Evolutionary conservation across 2,329 filamentous ascomycete genomes (phyloP).

Genomic region (Cladophialophora bantiana): DNA sequence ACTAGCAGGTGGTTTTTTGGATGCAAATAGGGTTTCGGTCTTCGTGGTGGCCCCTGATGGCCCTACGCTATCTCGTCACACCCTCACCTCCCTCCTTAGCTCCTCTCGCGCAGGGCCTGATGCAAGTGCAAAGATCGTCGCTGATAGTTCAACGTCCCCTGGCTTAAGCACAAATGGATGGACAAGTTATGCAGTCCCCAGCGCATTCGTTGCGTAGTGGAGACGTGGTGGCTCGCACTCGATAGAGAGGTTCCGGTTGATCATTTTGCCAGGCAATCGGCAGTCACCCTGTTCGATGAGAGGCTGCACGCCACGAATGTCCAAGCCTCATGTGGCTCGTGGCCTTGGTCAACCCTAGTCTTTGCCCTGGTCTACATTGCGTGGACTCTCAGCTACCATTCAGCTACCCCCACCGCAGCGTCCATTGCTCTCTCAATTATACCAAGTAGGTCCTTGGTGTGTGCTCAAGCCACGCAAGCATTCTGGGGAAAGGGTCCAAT

Average conservation of each 20-base stretch:
- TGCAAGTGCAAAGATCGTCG: background rate
- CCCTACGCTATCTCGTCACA: too few species aligned
- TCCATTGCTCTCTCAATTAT: too few species aligned
- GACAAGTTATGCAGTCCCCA: background rate
- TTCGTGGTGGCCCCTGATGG: too few species aligned
- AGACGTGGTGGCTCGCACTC: background rate
- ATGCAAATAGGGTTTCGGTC: too few species aligned
- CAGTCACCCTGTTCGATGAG: background rate
- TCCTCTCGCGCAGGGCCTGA: background rate
- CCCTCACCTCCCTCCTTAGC: too few species aligned
- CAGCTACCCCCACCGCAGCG: too few species aligned
- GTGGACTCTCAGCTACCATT: background rate
- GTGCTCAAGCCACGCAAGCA: constrained; percentile 25
- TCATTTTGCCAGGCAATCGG: constrained; percentile 25
- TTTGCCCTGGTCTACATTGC: background rate
- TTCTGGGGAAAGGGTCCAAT: constrained; percentile 4
- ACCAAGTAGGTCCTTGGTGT: background rate
- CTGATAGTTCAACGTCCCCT: too few species aligned
- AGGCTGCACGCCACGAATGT: background rate
- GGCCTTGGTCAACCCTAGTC: background rate
- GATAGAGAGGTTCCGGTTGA: constrained; percentile 1
- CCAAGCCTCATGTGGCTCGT: constrained; percentile 13
- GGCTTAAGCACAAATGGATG: background rate
- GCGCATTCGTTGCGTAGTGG: background rate
- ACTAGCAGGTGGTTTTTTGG: too few species aligned